Conservation (phyloP, 2,329 filamentous ascomycete genomes). For the Metarhizium anisopliae region DNA sequence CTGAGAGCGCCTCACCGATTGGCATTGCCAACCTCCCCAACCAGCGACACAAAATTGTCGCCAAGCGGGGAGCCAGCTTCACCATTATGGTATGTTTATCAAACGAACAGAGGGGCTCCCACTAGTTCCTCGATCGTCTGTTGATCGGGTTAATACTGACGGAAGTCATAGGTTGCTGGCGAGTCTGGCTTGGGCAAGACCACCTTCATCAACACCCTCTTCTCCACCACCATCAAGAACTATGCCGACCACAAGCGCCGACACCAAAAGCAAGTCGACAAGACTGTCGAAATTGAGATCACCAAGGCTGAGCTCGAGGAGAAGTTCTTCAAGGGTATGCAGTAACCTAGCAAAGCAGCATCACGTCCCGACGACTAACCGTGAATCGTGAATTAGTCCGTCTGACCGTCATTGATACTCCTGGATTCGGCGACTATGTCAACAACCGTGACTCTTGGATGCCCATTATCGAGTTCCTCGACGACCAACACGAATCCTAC, state of each 20-base stretch:
- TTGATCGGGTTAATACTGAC: constrained; percentile 1
- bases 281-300: constrained; percentile 99
- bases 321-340: constrained; percentile 99
- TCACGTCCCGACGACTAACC: constrained; percentile 9
- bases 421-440: constrained; percentile 98
- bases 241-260: constrained; percentile 99
- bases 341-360: constrained; percentile 3
- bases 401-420: constrained; percentile 96
- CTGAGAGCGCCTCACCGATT: constrained; percentile 58
- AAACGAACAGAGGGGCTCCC: background rate
- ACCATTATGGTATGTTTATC: constrained; percentile 78
- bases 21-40: constrained; percentile 68
- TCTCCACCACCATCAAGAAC: constrained; percentile 99
- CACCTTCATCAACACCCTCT: constrained; percentile 99
- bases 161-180: constrained; percentile 68
- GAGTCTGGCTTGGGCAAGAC: constrained; percentile 98
- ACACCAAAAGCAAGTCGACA: constrained; percentile 98
- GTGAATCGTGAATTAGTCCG: constrained; percentile 54
- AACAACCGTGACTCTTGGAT: constrained; percentile 99
- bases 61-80: constrained; percentile 88
- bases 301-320: constrained; percentile 99
- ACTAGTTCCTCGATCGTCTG: background rate
- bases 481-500: constrained; percentile 99
- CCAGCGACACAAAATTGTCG: constrained; percentile 68
- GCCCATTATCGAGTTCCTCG: constrained; percentile 99